These are phyloP conservation scores for Colletotrichum sp. DNA, from an alignment of 2,329 filamentous ascomycete genomes.

Conservation along the genomic window DNA sequence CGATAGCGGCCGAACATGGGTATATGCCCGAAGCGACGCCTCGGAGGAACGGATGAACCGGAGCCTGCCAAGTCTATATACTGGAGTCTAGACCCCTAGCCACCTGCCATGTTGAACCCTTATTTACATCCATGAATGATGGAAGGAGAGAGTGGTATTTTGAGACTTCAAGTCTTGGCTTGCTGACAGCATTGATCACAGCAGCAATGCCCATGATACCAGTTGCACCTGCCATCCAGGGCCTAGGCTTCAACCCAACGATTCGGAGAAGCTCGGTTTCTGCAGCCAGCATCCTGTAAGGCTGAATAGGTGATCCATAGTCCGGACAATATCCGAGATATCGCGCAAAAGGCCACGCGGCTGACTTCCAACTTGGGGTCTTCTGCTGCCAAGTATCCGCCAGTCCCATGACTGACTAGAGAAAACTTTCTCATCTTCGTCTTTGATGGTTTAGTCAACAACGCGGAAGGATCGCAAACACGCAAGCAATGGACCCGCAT, in stretches of 20 bases:
- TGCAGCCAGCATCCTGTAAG: neutral
- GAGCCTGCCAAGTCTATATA: neutral
- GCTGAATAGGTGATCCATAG: neutral
- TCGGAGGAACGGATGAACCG: neutral
- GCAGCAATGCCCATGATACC: neutral
- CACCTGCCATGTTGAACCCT: neutral
- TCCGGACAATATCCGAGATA: neutral
- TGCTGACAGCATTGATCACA: neutral
- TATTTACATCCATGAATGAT: neutral
- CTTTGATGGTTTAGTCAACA: neutral
- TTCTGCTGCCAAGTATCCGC: neutral
- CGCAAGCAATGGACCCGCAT: neutral
- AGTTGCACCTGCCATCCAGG: neutral
- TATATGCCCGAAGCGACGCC: neutral
- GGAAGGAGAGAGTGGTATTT: neutral
- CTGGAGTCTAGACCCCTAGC: neutral
- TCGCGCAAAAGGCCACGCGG: neutral
- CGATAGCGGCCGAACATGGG: neutral
- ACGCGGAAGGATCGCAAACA: neutral
- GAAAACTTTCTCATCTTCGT: neutral
- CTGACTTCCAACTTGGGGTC: neutral
- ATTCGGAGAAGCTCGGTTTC: neutral
- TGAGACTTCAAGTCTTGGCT: neutral
- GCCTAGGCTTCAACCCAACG: neutral
- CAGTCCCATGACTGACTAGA: fast-evolving